These are phyloP conservation scores for Paracamarosporium sp. DNA, from an alignment of 2,329 filamentous ascomycete genomes.

Conservation along the genomic window DNA sequence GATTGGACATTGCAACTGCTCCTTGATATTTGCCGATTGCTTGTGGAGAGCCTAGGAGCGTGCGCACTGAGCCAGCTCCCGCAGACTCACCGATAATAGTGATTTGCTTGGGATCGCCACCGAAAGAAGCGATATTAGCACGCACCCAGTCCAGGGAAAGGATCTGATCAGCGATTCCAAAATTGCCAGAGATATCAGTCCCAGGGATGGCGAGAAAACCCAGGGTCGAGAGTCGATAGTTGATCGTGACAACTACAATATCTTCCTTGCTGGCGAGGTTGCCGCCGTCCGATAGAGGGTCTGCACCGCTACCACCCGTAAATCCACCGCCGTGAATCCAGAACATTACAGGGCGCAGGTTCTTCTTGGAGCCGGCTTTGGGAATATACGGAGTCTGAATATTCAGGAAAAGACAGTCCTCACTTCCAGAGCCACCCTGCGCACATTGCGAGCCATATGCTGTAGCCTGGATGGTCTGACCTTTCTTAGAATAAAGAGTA, in stretches of 20 bases:
- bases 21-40: constrained; percentile 57
- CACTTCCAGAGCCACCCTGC: constrained; percentile 48
- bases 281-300: constrained; percentile 56
- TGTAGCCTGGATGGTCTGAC: constrained; percentile 55
- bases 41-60: constrained; percentile 59
- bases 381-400: constrained; percentile 53
- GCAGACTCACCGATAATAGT: constrained; percentile 58
- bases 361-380: constrained; percentile 45
- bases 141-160: constrained; percentile 58
- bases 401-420: constrained; percentile 59
- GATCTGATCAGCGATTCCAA: constrained; percentile 60
- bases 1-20: constrained; percentile 58
- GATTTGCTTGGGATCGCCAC: constrained; percentile 55
- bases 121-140: constrained; percentile 55
- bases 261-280: constrained; percentile 66
- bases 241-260: constrained; percentile 64
- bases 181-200: constrained; percentile 62
- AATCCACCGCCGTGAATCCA: constrained; percentile 66
- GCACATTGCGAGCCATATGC: constrained; percentile 55
- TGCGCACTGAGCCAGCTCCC: constrained; percentile 63
- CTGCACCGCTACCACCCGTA: constrained; percentile 52
- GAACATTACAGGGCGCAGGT: constrained; percentile 57
- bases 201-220: constrained; percentile 66
- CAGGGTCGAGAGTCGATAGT: constrained; percentile 65
- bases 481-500: constrained; percentile 52